Base-by-base conservation (phyloP, 805 yeast genomes). In the Ogataea methylovora region DNA sequence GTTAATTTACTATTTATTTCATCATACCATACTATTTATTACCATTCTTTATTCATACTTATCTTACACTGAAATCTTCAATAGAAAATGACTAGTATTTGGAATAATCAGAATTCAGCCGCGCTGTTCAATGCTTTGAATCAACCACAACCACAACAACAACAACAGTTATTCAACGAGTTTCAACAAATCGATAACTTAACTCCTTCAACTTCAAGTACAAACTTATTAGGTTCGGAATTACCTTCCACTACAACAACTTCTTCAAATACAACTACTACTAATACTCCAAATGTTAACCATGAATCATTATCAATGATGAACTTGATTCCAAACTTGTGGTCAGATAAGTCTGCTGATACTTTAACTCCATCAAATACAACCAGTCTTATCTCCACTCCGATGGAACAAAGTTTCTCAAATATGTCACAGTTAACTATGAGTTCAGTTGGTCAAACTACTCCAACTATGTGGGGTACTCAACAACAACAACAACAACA, bases 241-340 rank as follows among this genome's bases (percentile, higher is more conserved):
- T n/a, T 16, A 13, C 34, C 8, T 8, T 9, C 10, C 21, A 20
- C 9, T 8, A 18, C 11, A 30, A 30, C 13, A 24, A 14, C 19
- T 42, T 12, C 12, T 5, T 24, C 26, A 24, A 7, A 8, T 8
- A 8, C 26, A 12, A 24, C 7, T 12, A 24, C 6, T 11, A 17
- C 5, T 12, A 12, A 13, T n/a, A 8, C 29, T 17, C 20, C 29
- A 15, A 27, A 14, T 5, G 13, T 12, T 15, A n/a, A 7, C 4
- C 21, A 6, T 4, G 29, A 27, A 10, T n/a, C 15, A 6, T 16
- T 5, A 16, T 40, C 37, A 14, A 46, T 48, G 52, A 44, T 48
- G 49, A 47, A 40, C 13, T 32, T 51, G 25, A 42, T 51, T 21
- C 56, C 56, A 10, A 44, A 47, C 27, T 30, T 51, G 8, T 51